Evolutionary conservation across 2,329 filamentous ascomycete genomes (phyloP), one percentile per base, ranked within the genome.

Genomic region (Drechslerella dactyloides): DNA sequence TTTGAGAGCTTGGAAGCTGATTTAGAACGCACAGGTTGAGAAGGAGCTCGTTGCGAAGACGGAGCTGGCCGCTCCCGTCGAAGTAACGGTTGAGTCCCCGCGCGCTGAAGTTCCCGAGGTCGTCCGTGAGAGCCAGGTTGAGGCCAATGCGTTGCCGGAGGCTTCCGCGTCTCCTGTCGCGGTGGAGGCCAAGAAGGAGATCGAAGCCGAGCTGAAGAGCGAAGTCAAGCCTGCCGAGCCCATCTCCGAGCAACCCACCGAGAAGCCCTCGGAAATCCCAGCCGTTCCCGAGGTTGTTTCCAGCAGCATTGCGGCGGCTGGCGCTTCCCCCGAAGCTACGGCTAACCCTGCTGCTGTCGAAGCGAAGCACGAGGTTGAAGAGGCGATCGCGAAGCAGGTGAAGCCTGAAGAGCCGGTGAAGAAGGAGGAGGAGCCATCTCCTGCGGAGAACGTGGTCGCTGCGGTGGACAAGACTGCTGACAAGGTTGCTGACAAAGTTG

Each of bases 351-450:
- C 84, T 62, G 89, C 87, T 17, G 89, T 94, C 5, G 81, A 85
- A 73, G 90, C 93, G 76, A 94, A 94, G 85, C 86, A 85, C 78
- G 84, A 82, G 8, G 83, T 92, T 3, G 91, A 96, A 21, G 56
- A 54, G 60, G 68, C 54, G n/a, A 72, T 72, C 24, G 60, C 33
- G 15, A 56, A 64, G 60, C 27, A 65, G 51, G 52, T 55, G 11
- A 65, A 65, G 68, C 54, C 56, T 5, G 50, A 30, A 33, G 30
- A 27, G 19, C 24, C 30, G 4, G 42, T 13, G 4, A 21, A 46
- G 15, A 53, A 53, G 17, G 50, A 15, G 15, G 50, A 53, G 13
- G 30, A 30, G 15, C 23, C 50, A 6, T 42, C 53, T 11, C 54
- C 53, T 19, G 54, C 7, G 4, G 66, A 64, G 51, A 61, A 52